Evolutionary conservation across 257 asterid species (phyloP), one percentile per base, ranked within the genome.

Genomic region (Salvia miltiorrhiza): DNA sequence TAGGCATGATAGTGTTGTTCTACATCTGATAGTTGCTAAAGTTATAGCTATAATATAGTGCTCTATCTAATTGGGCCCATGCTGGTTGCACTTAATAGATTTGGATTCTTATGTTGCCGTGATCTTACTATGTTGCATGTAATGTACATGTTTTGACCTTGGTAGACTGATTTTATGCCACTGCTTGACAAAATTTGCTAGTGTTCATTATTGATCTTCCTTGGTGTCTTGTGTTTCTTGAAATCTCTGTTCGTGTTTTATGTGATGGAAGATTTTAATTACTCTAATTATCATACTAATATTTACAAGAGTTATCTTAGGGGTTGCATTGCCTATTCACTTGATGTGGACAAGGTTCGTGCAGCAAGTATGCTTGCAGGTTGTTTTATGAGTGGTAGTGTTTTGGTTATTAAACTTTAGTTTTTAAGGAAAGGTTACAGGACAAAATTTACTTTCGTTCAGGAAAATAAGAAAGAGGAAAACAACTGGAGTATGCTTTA

Each of bases 181-280:
- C 69, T 10, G 17, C 45, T 11, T 26, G 56, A 32, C 33, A 20
- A 45, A 13, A 57, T 2, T 59, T 10, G 43, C 39, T 65, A 11
- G 73, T 49, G 32, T 28, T 40, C 5, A 26, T 35, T 57, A n/a
- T 47, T 53, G 3, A 13, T 12, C 1, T 63, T 20, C 52, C 16
- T 49, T 33, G 62, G 14, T 50, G 41, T 30, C 44, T n/a, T 11
- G 16, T 57, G 57, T 12, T 75, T 30, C 71, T 67, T 33, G 62
- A 35, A 5, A 73, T 69, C 13, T 65, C 49, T n/a, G 16, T 63
- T 43, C 9, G 35, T 26, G 53, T 7, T 74, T 52, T 24, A 53
- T 24, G 40, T 33, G 63, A n/a, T 76, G 55, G 7, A 62, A 56
- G 56, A 40, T 28, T 49, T 40, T 9, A 4, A 40, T 30, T 35